These are phyloP conservation scores for Plectosphaerella sp. DNA, from an alignment of 2,329 filamentous ascomycete genomes.

Conservation along the genomic window DNA sequence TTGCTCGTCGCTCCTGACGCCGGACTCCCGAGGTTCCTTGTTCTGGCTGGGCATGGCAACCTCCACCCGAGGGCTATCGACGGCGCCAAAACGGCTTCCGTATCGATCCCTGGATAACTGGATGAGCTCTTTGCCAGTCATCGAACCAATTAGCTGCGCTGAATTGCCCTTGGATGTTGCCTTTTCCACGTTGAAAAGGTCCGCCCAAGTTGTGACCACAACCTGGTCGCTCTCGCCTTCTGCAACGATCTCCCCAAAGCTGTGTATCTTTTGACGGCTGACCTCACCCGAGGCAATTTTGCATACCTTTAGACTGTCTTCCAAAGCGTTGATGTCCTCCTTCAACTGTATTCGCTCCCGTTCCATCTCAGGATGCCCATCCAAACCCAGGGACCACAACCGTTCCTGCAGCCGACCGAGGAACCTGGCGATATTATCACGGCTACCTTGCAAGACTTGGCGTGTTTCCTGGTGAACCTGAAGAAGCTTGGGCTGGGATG, in stretches of 20 bases:
- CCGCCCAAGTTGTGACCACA: slow-evolving; percentile 33
- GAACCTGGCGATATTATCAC: slow-evolving; percentile 22
- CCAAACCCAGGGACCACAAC: slow-evolving; percentile 17
- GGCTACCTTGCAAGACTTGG: slow-evolving; percentile 23
- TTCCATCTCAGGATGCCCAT: slow-evolving; percentile 14
- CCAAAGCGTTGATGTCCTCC: slow-evolving; percentile 26
- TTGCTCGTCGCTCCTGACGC: background rate
- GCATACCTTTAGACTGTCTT: slow-evolving; percentile 32
- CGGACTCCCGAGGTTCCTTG: background rate
- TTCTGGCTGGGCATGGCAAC: background rate
- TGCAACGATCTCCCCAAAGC: slow-evolving; percentile 28
- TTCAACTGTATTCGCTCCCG: slow-evolving; percentile 22
- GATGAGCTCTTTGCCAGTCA: slow-evolving; percentile 18
- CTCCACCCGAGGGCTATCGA: background rate
- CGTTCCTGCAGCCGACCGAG: slow-evolving; percentile 26
- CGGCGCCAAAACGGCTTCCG: slow-evolving; percentile 12
- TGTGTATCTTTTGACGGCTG: slow-evolving; percentile 25
- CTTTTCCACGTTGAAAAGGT: slow-evolving; percentile 34
- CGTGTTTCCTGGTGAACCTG: slow-evolving; percentile 15
- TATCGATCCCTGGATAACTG: slow-evolving; percentile 15
- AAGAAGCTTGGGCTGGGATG: too few relatives aligned
- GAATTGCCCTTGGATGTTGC: slow-evolving; percentile 26
- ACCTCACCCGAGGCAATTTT: slow-evolving; percentile 24
- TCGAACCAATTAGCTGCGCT: slow-evolving; percentile 29
- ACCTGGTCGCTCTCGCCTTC: slow-evolving; percentile 33